Base-by-base conservation (phyloP, 352 stramenopile species). In the Aphanomyces invadans region DNA sequence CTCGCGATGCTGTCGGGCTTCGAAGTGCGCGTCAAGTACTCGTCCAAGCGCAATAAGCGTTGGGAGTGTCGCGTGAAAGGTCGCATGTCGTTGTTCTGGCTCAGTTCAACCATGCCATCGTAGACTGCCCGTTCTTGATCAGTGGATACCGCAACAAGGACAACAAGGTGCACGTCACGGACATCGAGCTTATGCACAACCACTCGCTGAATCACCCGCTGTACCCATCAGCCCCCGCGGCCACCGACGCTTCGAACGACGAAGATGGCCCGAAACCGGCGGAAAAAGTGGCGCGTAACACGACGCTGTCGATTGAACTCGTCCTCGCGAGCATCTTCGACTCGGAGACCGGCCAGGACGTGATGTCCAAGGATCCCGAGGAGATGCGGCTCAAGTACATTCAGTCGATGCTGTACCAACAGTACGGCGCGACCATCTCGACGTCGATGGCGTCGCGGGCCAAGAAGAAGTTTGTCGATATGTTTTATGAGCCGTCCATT, bases 1-100 rank as follows among this genome's bases (percentile, higher is more conserved):
- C 49, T 67, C 19, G 60, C 60, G 9, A 67, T 67, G 46, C 60
- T 57, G 11, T 67, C 38, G 4, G 60, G 60, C 60, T 67, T 67
- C 36, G 60, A 67, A 46, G 33, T 67, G 7, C 60, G 60, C 32
- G 60, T 67, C 60, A 67, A 67, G 39, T 67, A 67, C 60, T 67
- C 60, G 29, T 67, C 60, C 33, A 67, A 67, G 32, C 45, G 60
- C 29, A 67, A 67, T 29, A 67, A 67, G 26, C 42, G 60, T 4
- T 67, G 60, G 60, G 60, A 67, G 29, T 67, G 60, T 21, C 60
- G 60, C 23, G 26, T 57, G 4, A 4, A 2, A 45, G 60, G 60
- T 67, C 9, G n/a, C 29, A n/a, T n/a, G n/a, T n/a, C 15, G 10
- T 12, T n/a, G 12, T 31, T 31, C 12, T 31, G n/a, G 15, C 7